phyloP scores from a whole-genome alignment of 352 stramenopile species.

The Phytophthora cajani region DNA sequence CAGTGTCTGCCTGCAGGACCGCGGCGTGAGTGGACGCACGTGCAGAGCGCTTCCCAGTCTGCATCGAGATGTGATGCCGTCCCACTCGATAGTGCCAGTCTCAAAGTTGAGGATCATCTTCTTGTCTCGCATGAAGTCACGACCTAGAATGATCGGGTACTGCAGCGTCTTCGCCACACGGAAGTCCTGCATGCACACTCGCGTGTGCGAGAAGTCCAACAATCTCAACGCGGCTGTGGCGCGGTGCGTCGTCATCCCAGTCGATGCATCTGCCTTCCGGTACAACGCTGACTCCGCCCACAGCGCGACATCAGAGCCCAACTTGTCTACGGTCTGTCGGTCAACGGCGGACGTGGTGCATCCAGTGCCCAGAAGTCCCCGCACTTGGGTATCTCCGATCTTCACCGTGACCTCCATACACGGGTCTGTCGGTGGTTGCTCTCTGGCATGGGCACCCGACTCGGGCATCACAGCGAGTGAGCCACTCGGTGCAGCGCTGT shows the following conservation, averaged over 20 bases:
- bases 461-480: too few species aligned
- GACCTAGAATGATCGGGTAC: not conserved
- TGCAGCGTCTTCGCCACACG: not conserved
- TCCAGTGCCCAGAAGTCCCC: not conserved
- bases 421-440: not conserved
- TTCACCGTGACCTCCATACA: not conserved
- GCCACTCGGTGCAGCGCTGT: not conserved
- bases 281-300: not conserved
- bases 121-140: conserved; percentile 3
- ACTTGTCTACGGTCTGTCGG: not conserved
- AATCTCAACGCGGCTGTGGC: not conserved
- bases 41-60: not conserved
- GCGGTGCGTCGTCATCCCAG: not conserved
- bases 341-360: not conserved
- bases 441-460: too few species aligned
- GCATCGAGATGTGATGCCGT: not conserved
- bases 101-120: conserved; percentile 3
- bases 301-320: not conserved
- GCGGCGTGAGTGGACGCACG: not conserved
- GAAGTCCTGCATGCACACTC: not conserved
- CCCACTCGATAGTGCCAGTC: not conserved
- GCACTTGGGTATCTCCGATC: not conserved
- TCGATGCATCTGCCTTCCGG: not conserved
- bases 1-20: not conserved
- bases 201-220: not conserved